Conservation (phyloP, 2,329 filamentous ascomycete species). For the Penicillium psychrosexuale region DNA sequence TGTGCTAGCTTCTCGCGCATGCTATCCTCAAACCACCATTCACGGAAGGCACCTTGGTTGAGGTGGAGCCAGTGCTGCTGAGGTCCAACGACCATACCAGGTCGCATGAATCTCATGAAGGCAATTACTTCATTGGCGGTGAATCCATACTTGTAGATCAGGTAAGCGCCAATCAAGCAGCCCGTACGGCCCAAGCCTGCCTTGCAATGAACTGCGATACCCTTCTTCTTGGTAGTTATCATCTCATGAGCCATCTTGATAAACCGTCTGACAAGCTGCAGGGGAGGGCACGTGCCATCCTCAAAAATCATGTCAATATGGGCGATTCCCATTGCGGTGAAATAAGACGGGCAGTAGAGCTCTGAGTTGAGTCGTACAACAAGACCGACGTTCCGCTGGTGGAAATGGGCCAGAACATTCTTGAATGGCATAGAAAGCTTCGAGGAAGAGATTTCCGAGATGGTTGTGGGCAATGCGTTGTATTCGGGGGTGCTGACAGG, state of each 20-base stretch:
- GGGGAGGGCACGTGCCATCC: slow-evolving; percentile 89
- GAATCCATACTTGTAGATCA: slow-evolving; percentile 96
- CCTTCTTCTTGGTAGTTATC: slow-evolving; percentile 85
- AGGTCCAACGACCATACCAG: slow-evolving; percentile 97
- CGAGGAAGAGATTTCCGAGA: slow-evolving; percentile 68
- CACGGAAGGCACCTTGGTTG: slow-evolving; percentile 94
- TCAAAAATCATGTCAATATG: slow-evolving; percentile 99
- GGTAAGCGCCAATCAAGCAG: slow-evolving; percentile 92
- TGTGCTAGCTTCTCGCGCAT: slow-evolving; percentile 79
- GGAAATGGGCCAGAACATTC: slow-evolving; percentile 89
- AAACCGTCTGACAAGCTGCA: slow-evolving; percentile 88
- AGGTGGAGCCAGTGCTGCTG: slow-evolving; percentile 99
- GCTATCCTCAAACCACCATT: slow-evolving; percentile 85
- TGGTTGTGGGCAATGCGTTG: slow-evolving; percentile 68
- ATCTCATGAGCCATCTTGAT: slow-evolving; percentile 92
- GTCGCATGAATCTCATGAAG: slow-evolving; percentile 98
- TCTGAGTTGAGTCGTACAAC: slow-evolving; percentile 95
- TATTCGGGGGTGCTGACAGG: slow-evolving; percentile 70
- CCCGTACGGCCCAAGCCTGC: slow-evolving; percentile 92
- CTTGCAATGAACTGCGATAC: slow-evolving; percentile 97
- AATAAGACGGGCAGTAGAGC: slow-evolving; percentile 95
- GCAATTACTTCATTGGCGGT: slow-evolving; percentile 96
- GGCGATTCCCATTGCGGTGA: slow-evolving; percentile 89
- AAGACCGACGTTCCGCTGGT: slow-evolving; percentile 80
- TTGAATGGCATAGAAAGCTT: slow-evolving; percentile 84